Percentiles rank a stretch among this genome's conserved stretches.
These are phyloP conservation scores for Nicotiana obtusifolia DNA, from an alignment of 257 asterid species.

Conservation along the genomic window DNA sequence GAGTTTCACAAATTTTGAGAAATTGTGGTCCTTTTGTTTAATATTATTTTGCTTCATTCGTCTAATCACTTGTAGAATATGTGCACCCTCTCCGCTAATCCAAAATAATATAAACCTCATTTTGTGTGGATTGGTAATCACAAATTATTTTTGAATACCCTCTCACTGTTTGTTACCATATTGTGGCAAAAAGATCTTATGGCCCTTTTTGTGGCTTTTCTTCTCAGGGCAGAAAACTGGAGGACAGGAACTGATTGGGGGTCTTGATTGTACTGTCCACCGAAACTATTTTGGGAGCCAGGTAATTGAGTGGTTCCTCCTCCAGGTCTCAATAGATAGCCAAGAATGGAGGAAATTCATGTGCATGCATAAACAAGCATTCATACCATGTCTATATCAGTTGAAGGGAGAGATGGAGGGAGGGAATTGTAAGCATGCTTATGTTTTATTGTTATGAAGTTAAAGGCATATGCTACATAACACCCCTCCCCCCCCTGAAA, in stretches of 20 bases:
- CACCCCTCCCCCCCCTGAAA: too few species aligned
- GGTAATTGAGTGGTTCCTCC: neutral
- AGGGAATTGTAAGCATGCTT: neutral
- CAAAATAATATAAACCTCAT: neutral
- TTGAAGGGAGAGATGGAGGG: neutral
- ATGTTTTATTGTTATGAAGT: too few species aligned
- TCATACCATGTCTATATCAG: neutral
- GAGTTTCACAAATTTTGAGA: neutral
- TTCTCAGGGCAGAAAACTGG: slow-evolving; percentile 81
- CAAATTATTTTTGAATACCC: neutral
- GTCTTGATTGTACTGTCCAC: slow-evolving; percentile 89
- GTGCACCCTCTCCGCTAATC: neutral
- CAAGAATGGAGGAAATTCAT: neutral
- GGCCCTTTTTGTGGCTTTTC: slow-evolving; percentile 2
- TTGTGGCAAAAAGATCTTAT: neutral
- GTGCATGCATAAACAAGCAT: neutral
- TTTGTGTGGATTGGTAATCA: neutral
- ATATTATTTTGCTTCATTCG: neutral
- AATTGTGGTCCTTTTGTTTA: slow-evolving; percentile 2
- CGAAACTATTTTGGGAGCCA: slow-evolving; percentile 31
- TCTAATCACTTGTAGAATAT: neutral
- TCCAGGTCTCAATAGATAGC: neutral
- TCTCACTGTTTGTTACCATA: neutral
- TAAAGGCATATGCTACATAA: neutral
- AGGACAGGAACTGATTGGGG: slow-evolving; percentile 93